These are phyloP conservation scores for Solanum hybrid DNA, from an alignment of 305 asterid genomes.

Conservation along the genomic window DNA sequence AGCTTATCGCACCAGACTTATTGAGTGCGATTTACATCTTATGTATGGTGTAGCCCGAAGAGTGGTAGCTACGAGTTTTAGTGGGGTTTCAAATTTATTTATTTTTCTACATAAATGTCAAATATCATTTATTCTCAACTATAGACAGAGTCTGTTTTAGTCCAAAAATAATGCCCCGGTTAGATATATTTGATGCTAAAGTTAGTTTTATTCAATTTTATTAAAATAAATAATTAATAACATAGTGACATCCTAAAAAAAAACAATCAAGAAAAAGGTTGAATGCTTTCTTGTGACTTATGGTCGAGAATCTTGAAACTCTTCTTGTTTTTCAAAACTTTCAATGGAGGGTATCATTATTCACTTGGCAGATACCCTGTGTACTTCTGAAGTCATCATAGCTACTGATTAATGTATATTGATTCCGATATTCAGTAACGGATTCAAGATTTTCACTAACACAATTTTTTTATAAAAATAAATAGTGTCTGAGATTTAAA, in stretches of 20 bases:
- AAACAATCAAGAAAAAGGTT: slow-evolving; percentile 24
- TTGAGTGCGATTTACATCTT: neutral
- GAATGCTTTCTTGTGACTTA: slow-evolving; percentile 20
- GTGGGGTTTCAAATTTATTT: neutral
- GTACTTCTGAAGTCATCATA: slow-evolving; percentile 20
- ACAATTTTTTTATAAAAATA: rapidly evolving
- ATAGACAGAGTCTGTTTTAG: neutral
- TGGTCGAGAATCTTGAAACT: slow-evolving; percentile 14
- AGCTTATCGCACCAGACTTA: neutral
- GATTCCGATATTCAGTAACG: neutral
- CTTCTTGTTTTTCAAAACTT: neutral
- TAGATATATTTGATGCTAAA: neutral
- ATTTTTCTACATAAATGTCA: neutral
- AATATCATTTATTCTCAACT: neutral
- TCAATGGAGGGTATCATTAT: slow-evolving; percentile 15
- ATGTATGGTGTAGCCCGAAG: neutral
- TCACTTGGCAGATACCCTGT: slow-evolving; percentile 28
- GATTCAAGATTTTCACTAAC: no score
- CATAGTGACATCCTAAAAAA: slow-evolving; percentile 9
- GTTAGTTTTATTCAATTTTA: neutral
- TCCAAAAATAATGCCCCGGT: neutral
- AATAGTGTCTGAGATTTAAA: no score
- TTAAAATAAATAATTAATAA: neutral
- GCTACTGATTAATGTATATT: neutral
- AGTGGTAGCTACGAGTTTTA: neutral